These are phyloP conservation scores for Botrytis tulipae DNA, from an alignment of 2,329 filamentous ascomycete species.

Conservation along the genomic window DNA sequence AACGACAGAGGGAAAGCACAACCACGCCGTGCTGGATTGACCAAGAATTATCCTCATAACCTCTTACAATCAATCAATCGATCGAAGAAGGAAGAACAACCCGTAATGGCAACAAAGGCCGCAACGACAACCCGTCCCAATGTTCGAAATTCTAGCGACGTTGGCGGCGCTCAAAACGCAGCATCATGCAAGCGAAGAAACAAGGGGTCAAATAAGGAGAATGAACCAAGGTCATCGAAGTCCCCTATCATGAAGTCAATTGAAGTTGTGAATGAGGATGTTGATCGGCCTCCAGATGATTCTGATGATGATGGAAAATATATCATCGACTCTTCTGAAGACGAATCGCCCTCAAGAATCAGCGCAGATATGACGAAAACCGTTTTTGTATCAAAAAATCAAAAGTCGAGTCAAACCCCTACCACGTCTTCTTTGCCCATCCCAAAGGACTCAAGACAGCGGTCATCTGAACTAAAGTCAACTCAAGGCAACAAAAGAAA, in stretches of 20 bases:
- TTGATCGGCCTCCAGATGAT: conserved; percentile 15
- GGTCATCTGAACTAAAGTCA: conserved; percentile 8
- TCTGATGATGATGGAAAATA: conserved; percentile 14
- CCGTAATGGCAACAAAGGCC: not conserved
- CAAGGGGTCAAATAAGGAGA: conserved; percentile 16
- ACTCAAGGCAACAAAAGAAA: conserved; percentile 27
- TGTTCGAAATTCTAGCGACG: not conserved
- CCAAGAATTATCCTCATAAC: not conserved
- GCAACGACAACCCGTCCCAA: not conserved
- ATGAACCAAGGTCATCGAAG: not conserved
- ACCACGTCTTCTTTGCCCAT: not conserved
- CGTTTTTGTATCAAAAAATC: not conserved
- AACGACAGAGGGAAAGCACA: conserved; percentile 16
- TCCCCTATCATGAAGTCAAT: not conserved
- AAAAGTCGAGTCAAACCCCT: not conserved
- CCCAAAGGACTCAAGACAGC: not conserved
- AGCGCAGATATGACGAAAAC: conserved; percentile 20
- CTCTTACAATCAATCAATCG: conserved; percentile 16
- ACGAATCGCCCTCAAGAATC: conserved; percentile 8
- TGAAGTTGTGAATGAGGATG: conserved; percentile 6
- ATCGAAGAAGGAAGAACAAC: not conserved
- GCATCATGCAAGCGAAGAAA: not conserved
- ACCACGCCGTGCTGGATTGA: conserved; percentile 15
- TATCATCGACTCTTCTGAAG: conserved; percentile 4
- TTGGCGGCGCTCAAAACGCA: not conserved